Conservation (phyloP, 2,329 filamentous ascomycete species). For the Corniculantispora saksenae region DNA sequence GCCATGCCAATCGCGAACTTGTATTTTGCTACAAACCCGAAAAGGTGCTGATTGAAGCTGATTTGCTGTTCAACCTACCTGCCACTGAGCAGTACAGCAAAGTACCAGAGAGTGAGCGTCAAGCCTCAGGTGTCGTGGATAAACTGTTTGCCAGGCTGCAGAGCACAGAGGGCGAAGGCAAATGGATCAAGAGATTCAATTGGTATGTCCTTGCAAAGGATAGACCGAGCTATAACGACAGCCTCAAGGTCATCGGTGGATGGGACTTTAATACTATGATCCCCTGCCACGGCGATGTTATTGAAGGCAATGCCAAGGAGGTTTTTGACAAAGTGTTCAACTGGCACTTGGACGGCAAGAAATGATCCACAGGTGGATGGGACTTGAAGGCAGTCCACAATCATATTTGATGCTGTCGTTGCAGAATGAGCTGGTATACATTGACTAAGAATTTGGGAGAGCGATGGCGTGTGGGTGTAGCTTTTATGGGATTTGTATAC, state of each 20-base stretch:
- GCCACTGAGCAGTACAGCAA: slow-evolving; percentile 84
- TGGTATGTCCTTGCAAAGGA: slow-evolving; percentile 75
- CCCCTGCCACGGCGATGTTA: slow-evolving; percentile 90
- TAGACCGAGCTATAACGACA: slow-evolving; percentile 68
- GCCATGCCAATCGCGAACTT: slow-evolving; percentile 81
- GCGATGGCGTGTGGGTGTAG: background rate
- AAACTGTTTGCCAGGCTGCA: slow-evolving; percentile 55
- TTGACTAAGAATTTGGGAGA: background rate
- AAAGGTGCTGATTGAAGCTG: slow-evolving; percentile 79
- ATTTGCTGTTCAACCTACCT: slow-evolving; percentile 89
- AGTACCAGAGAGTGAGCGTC: slow-evolving; percentile 43
- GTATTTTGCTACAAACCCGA: slow-evolving; percentile 84
- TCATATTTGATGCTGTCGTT: no score
- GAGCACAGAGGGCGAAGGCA: slow-evolving; percentile 64
- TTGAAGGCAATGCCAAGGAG: slow-evolving; percentile 72
- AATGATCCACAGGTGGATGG: slow-evolving; percentile 7
- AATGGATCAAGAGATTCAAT: slow-evolving; percentile 74
- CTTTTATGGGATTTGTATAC: no score
- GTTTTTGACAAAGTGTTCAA: slow-evolving; percentile 76
- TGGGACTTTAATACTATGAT: slow-evolving; percentile 89
- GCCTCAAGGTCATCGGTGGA: slow-evolving; percentile 64
- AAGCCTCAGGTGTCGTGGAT: slow-evolving; percentile 39
- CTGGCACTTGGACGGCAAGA: slow-evolving; percentile 69
- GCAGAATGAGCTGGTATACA: background rate
- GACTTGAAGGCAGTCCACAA: no score